Evolutionary conservation across 495 filamentous ascomycete species (phyloP).

Genomic region (Mytilinidion resinicola): DNA sequence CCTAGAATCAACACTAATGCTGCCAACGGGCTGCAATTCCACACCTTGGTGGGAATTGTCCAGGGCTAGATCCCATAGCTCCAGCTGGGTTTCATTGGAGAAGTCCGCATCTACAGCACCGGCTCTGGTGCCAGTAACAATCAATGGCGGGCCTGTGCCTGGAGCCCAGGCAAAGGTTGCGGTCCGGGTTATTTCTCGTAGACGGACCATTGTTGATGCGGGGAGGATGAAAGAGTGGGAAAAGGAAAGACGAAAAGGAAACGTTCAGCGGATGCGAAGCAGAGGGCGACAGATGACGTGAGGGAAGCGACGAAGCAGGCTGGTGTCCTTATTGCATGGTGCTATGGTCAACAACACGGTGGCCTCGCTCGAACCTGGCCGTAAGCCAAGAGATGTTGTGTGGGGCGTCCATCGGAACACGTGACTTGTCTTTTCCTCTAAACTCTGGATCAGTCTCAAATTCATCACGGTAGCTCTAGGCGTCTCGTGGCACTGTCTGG

Average conservation of each 20-base stretch:
- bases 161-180: constrained; percentile 97
- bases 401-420: neutral
- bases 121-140: constrained; percentile 92
- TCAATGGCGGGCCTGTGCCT: constrained; percentile 62
- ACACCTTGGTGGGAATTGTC: constrained; percentile 64
- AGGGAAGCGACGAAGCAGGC: too few relatives aligned
- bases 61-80: constrained; percentile 89
- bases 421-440: neutral
- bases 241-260: constrained; percentile 25
- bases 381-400: neutral
- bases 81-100: constrained; percentile 91
- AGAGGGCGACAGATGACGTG: too few relatives aligned
- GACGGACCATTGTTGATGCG: constrained; percentile 71
- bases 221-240: constrained; percentile 15
- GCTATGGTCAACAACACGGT: neutral
- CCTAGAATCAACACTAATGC: constrained; percentile 84
- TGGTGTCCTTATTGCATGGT: too few relatives aligned
- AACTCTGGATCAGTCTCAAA: neutral
- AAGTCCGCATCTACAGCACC: constrained; percentile 96
- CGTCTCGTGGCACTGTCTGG: too few relatives aligned
- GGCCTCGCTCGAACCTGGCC: neutral
- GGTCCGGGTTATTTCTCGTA: constrained; percentile 91
- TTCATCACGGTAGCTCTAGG: neutral
- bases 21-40: constrained; percentile 80
- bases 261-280: neutral